phyloP scores from a whole-genome alignment of 2,329 filamentous ascomycete species.

The Orbilia oligospora region DNA sequence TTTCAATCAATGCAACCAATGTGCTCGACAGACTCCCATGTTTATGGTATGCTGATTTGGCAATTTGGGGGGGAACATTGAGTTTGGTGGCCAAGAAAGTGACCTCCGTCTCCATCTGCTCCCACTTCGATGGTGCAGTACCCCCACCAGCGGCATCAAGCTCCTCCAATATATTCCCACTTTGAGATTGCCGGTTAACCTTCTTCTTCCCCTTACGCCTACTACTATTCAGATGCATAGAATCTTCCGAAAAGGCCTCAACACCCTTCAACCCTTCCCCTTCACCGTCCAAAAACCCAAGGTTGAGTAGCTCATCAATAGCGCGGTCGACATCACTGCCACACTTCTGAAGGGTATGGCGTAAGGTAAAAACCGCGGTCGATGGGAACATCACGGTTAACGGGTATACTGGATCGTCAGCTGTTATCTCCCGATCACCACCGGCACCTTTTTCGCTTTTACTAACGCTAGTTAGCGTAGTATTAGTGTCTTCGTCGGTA shows the following conservation, averaged over 20 bases:
- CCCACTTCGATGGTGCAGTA: constrained; percentile 59
- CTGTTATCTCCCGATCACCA: constrained; percentile 51
- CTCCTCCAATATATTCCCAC: constrained; percentile 50
- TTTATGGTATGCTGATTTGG: constrained; percentile 61
- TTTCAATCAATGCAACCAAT: constrained; percentile 61
- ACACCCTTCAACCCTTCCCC: constrained; percentile 61
- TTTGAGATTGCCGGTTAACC: constrained; percentile 35
- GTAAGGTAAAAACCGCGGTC: constrained; percentile 58
- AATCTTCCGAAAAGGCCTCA: constrained; percentile 62
- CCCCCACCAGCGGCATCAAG: constrained; percentile 27
- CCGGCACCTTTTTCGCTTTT: constrained; percentile 53
- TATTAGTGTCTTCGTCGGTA: constrained; percentile 61
- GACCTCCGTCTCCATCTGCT: constrained; percentile 62
- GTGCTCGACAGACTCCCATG: constrained; percentile 60
- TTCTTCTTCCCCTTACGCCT: constrained; percentile 54
- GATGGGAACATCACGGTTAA: constrained; percentile 62
- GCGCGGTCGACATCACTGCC: constrained; percentile 61
- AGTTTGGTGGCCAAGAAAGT: constrained; percentile 61
- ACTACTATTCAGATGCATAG: constrained; percentile 35
- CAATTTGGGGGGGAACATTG: constrained; percentile 56
- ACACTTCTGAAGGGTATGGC: constrained; percentile 61
- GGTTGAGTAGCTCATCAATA: constrained; percentile 63
- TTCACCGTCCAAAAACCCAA: constrained; percentile 61
- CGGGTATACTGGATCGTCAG: constrained; percentile 34
- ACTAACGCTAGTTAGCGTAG: constrained; percentile 61